A percentile compares a stretch with the other conserved stretches of the same genome.
Conservation (phyloP, 2,329 filamentous ascomycete species). For the Beauveria caledonica region DNA sequence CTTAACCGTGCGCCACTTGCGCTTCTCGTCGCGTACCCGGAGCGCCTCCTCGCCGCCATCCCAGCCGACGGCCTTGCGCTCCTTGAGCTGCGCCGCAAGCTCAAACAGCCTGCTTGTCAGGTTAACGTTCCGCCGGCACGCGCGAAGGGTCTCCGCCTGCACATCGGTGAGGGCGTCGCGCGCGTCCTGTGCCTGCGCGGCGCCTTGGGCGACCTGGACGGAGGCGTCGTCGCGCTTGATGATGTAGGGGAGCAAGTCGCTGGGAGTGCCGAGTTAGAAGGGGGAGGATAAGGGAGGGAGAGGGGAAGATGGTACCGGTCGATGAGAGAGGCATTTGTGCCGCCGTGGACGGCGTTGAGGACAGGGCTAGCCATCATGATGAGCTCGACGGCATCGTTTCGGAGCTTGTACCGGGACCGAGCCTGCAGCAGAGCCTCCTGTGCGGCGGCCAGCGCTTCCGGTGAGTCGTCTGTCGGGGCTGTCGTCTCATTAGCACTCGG, state of each 20-base stretch:
- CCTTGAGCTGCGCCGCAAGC: constrained; percentile 49
- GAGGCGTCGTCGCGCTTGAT: constrained; percentile 60
- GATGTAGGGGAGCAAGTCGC: constrained; percentile 59
- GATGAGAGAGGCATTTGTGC: constrained; percentile 52
- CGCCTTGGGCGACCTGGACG: constrained; percentile 52
- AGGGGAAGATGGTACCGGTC: constrained; percentile 50
- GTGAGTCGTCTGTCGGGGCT: constrained; percentile 28
- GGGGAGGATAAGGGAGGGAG: no score
- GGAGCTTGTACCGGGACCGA: constrained; percentile 60
- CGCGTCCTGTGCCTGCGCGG: constrained; percentile 41
- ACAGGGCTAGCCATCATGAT: constrained; percentile 67
- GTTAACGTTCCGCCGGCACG: constrained; percentile 52
- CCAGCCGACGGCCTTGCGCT: constrained; percentile 45
- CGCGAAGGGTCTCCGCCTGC: constrained; percentile 49
- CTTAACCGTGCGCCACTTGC: constrained; percentile 68
- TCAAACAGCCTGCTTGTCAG: constrained; percentile 55
- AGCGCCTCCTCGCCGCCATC: constrained; percentile 50
- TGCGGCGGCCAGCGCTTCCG: constrained; percentile 46
- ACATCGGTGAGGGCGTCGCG: constrained; percentile 45
- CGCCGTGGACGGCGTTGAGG: constrained; percentile 67
- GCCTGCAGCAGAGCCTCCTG: constrained; percentile 62
- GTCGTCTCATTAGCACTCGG: not conserved
- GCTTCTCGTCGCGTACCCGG: constrained; percentile 49
- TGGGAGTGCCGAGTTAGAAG: constrained; percentile 23
- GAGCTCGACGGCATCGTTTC: constrained; percentile 59